phyloP scores from a whole-genome alignment of 2,329 filamentous ascomycete genomes.

The Dactylellina haptotyla region DNA sequence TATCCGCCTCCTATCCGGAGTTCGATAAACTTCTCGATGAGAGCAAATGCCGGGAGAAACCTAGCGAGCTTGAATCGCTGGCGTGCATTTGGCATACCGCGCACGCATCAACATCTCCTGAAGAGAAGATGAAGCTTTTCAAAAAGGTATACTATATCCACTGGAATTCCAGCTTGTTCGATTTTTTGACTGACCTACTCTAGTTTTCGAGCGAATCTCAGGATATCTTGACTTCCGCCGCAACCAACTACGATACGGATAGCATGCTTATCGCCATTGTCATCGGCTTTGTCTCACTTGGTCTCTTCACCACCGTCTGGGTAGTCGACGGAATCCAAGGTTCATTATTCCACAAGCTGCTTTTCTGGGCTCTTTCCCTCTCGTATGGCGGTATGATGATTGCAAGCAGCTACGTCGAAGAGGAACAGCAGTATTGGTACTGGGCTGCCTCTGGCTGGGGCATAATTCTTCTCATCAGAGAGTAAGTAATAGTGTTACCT shows the following conservation, averaged over 20 bases:
- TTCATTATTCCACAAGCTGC: slow-evolving; percentile 28
- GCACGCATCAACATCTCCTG: neutral
- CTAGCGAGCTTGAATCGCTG: slow-evolving; percentile 67
- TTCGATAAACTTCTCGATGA: slow-evolving; percentile 62
- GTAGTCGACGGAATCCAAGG: slow-evolving; percentile 29
- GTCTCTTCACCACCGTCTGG: slow-evolving; percentile 50
- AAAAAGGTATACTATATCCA: slow-evolving; percentile 4
- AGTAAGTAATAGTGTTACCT: slow-evolving; percentile 57
- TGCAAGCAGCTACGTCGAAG: slow-evolving; percentile 95
- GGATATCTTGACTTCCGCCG: slow-evolving; percentile 82
- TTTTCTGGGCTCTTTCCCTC: slow-evolving; percentile 61
- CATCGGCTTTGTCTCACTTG: slow-evolving; percentile 60
- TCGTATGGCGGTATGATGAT: slow-evolving; percentile 92
- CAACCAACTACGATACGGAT: slow-evolving; percentile 86
- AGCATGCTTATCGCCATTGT: slow-evolving; percentile 67
- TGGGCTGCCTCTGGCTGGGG: slow-evolving; percentile 82
- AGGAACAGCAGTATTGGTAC: slow-evolving; percentile 99
- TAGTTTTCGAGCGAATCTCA: slow-evolving; percentile 79
- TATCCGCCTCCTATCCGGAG: slow-evolving; percentile 76
- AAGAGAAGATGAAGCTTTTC: slow-evolving; percentile 41
- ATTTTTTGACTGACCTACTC: neutral
- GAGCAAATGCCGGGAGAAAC: slow-evolving; percentile 44
- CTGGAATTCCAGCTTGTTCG: too few species aligned
- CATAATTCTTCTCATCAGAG: slow-evolving; percentile 66
- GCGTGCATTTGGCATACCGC: slow-evolving; percentile 74